These are phyloP conservation scores for Calycina marina DNA, from an alignment of 2,329 filamentous ascomycete species.

Conservation along the genomic window DNA sequence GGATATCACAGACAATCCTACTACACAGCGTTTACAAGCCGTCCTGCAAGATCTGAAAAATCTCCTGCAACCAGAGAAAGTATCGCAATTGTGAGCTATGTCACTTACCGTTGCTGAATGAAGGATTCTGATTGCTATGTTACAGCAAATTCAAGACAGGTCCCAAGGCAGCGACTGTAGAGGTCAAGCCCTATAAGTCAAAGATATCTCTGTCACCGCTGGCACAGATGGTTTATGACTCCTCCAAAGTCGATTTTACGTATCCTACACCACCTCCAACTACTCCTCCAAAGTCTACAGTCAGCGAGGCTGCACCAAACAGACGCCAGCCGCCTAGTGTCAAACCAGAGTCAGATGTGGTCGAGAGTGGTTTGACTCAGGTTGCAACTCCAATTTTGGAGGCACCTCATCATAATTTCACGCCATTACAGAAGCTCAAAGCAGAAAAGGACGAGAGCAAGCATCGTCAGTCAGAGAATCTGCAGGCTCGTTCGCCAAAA, in stretches of 20 bases:
- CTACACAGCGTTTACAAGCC: slow-evolving; percentile 53
- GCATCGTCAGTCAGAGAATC: no score
- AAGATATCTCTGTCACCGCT: slow-evolving; percentile 19
- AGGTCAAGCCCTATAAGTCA: slow-evolving; percentile 4
- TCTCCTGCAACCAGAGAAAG: slow-evolving; percentile 55
- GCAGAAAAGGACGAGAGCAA: no score
- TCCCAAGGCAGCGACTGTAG: slow-evolving; percentile 20
- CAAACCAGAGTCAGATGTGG: no score
- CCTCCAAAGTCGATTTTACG: slow-evolving; percentile 17
- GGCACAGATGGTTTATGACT: slow-evolving; percentile 20
- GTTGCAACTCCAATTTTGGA: no score
- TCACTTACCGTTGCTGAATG: neutral
- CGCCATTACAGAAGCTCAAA: no score
- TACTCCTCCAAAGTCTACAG: slow-evolving; percentile 6
- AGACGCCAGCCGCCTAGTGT: no score
- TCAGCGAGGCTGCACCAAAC: slow-evolving; percentile 1
- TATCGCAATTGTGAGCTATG: slow-evolving; percentile 38
- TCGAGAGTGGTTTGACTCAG: no score
- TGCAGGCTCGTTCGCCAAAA: no score
- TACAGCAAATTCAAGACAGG: slow-evolving; percentile 42
- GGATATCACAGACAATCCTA: slow-evolving; percentile 45
- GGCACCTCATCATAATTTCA: no score
- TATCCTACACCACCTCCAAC: slow-evolving; percentile 13
- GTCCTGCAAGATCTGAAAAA: slow-evolving; percentile 61
- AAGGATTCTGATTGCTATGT: slow-evolving; percentile 17